Evolutionary conservation across 345 rosid genomes (phyloP), one percentile per base, ranked within the genome.

Genomic region (Ricinus communis): DNA sequence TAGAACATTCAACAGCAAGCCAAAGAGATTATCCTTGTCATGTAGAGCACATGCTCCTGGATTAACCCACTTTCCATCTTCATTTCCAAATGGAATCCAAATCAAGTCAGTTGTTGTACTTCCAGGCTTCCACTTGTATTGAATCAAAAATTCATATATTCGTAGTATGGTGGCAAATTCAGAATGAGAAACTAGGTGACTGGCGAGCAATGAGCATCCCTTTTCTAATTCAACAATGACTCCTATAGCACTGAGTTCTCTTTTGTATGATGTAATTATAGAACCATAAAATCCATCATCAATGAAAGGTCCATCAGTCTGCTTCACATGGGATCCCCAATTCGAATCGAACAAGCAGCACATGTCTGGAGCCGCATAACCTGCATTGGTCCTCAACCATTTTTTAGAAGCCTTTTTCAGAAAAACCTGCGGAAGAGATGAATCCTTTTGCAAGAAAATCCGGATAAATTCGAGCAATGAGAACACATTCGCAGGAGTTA

Each of bases 301-400:
- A 59, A 90, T 82, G 83, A 92, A 88, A 10, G 93, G 96, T 8
- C 97, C 97, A 74, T 92, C 93, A 16, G 76, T 43, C 25, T 3
- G 81, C 74, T 79, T 70, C 76, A 92, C 25, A 53, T 4, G 21
- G 38, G 38, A 53, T 8, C 33, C 76, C 87, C 88, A 88, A 14
- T 55, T 22, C 8, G 75, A 25, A 72, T 83, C 86, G 28, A 84
- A 80, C 62, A 87, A 63, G 55, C 79, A 78, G 83, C 88, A 82
- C 60, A 79, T 65, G 0, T 62, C n/a, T 4, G 93, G 96, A 74
- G 82, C 61, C 53, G 65, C 65, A 64, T 85, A 91, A 70, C 91
- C 93, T 41, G 40, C 71, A 65, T 69, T 63, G 15, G 92, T 85
- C 84, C 80, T 92, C 47, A 92, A 57, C 96, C 93, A 88, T 19